A percentile compares a stretch with the other conserved stretches of the same genome.
Conservation (phyloP, 441 rosid species). For the Erysimum cheiri region DNA sequence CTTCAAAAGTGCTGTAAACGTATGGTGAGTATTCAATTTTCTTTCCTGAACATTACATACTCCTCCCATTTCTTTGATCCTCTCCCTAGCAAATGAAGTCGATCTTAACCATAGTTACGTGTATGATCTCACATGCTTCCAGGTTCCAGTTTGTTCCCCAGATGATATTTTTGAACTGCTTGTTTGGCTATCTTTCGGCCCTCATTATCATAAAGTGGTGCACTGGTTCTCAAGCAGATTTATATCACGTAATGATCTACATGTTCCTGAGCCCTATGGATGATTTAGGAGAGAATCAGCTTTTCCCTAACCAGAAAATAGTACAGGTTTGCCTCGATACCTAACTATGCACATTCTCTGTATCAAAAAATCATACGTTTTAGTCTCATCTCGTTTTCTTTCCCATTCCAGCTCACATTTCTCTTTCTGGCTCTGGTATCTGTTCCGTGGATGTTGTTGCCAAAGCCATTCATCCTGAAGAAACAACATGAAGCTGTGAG, state of each 20-base stretch:
- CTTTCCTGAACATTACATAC: constrained; percentile 1
- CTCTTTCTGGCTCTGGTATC: constrained; percentile 79
- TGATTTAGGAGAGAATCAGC: constrained; percentile 88
- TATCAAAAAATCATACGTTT: not conserved
- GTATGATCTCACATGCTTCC: constrained; percentile 42
- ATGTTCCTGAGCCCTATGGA: constrained; percentile 97
- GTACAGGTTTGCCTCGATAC: constrained; percentile 64
- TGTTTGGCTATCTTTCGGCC: constrained; percentile 87
- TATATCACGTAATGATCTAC: constrained; percentile 92
- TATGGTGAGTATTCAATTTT: constrained; percentile 61
- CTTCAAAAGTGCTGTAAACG: constrained; percentile 57
- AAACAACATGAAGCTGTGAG: constrained; percentile 79
- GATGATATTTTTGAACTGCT: constrained; percentile 84
- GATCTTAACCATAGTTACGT: constrained; percentile 6
- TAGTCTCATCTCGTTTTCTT: constrained; percentile 17
- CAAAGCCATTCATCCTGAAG: constrained; percentile 92
- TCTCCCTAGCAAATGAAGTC: constrained; percentile 19
- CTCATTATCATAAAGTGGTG: constrained; percentile 90
- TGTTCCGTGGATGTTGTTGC: constrained; percentile 96
- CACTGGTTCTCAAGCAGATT: constrained; percentile 94
- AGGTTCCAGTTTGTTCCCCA: constrained; percentile 97
- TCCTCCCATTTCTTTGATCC: not conserved
- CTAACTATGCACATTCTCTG: not conserved
- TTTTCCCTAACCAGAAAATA: constrained; percentile 70
- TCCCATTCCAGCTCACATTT: constrained; percentile 60